A percentile compares a stretch with the other conserved stretches of the same genome.
Evolutionary conservation across 805 yeast species (phyloP).

Genomic region (Zygotorulaspora danielsina): DNA sequence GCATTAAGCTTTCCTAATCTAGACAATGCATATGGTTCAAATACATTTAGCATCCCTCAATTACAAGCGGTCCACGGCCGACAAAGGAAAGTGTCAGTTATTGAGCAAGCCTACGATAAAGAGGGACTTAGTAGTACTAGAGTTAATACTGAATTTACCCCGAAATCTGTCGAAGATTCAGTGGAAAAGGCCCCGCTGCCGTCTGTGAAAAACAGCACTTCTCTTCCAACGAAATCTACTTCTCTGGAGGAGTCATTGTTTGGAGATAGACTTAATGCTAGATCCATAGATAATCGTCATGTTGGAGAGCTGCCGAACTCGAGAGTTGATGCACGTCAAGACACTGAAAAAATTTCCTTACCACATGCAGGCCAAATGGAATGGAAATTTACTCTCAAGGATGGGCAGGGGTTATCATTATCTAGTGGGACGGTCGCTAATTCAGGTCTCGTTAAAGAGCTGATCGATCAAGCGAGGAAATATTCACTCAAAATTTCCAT

Average conservation of each 20-base stretch:
- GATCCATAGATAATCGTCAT: not conserved
- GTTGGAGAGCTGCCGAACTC: not conserved
- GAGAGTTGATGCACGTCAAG: conserved; percentile 1
- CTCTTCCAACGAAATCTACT: not conserved
- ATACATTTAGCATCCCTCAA: not conserved
- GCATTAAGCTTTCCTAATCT: not conserved
- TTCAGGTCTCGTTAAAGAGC: conserved; percentile 51
- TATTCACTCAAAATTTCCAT: conserved; percentile 59
- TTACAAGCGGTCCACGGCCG: not conserved
- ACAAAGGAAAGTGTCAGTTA: too few relatives aligned
- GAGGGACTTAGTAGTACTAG: not conserved
- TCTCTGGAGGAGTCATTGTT: not conserved
- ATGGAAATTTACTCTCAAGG: conserved; percentile 57
- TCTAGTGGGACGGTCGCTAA: conserved; percentile 50
- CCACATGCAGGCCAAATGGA: conserved; percentile 39
- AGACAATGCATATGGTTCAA: not conserved
- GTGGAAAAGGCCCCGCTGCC: not conserved
- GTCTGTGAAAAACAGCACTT: not conserved
- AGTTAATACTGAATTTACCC: not conserved
- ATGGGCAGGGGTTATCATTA: conserved; percentile 43
- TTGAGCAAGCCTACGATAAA: not conserved
- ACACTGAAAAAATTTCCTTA: not conserved
- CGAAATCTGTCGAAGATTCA: not conserved
- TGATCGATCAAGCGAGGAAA: conserved; percentile 57
- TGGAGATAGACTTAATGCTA: not conserved